Evolutionary conservation across 108 stramenopile genomes (phyloP), one percentile per base, ranked within the genome.

Genomic region (Cyclotella baltica): DNA sequence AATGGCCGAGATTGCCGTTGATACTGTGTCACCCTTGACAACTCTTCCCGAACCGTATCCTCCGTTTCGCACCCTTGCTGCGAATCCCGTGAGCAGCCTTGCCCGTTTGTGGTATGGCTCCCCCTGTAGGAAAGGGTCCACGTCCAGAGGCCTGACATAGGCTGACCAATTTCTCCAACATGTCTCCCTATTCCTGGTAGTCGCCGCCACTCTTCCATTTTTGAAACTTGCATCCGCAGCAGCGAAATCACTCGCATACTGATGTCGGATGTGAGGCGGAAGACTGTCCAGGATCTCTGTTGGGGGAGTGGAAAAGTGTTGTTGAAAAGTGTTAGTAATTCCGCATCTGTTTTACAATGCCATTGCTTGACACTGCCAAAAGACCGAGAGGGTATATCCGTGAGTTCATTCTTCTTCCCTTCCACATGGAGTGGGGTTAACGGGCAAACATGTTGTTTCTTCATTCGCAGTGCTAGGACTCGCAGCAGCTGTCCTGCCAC

Each of bases 351-450:
- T 3, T 1, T 66, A 23, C n/a, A n/a, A n/a, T n/a, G n/a, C n/a
- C n/a, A n/a, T n/a, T n/a, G n/a, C n/a, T n/a, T n/a, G n/a, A n/a
- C 64, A 66, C 64, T 66, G 22, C 64, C 64, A 43, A 43, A 66
- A 11, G 40, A 66, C 19, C 43, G 4, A 10, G 40, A 43, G 10
- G 38, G 13, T 4, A 66, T 66, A 43, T 66, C 64, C 1, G 64
- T 66, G 5, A 66, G 43, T 5, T 23, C 6, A 23, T 66, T 66
- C 4, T 15, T 47, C 22, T 11, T 38, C 4, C 64, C 64, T 4
- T 9, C 20, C 22, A 66, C 29, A 28, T 66, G 40, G 4, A 66
- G 35, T 46, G 40, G 18, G 13, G 64, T 43, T 10, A 66, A 43
- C 1, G 40, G 64, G 9, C 43, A 66, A 6, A 29, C 64, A 6